Percentiles rank a stretch among this genome's conserved stretches.
Conservation (phyloP, 1,139 yeast genomes). For the Blastobotrys apis region DNA sequence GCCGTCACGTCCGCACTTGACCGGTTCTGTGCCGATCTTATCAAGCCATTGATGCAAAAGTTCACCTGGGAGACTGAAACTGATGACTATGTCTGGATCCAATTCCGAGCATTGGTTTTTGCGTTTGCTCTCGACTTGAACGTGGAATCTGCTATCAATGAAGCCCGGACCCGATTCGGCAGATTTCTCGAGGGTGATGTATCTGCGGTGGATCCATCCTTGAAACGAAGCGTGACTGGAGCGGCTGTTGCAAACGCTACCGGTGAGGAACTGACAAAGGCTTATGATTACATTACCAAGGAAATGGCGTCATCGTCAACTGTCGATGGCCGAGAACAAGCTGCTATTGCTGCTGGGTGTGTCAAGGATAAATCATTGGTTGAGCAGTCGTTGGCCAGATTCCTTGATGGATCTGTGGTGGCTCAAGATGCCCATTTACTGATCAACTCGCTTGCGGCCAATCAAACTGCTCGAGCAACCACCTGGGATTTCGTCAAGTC, state of each 20-base stretch:
- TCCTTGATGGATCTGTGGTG: constrained; percentile 47
- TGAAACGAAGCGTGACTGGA: constrained; percentile 50
- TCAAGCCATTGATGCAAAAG: constrained; percentile 42
- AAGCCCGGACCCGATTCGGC: constrained; percentile 44
- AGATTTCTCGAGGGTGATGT: constrained; percentile 38
- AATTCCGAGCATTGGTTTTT: constrained; percentile 51
- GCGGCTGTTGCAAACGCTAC: constrained; percentile 48
- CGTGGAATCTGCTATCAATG: constrained; percentile 46
- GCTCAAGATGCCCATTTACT: constrained; percentile 68
- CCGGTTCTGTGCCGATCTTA: constrained; percentile 42
- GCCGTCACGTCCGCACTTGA: constrained; percentile 38
- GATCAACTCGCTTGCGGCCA: constrained; percentile 49
- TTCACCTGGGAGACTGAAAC: constrained; percentile 37
- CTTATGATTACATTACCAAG: constrained; percentile 46
- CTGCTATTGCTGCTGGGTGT: constrained; percentile 57
- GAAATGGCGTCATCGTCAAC: constrained; percentile 56
- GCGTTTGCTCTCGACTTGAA: constrained; percentile 49
- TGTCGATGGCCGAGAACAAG: constrained; percentile 64
- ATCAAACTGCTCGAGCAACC: constrained; percentile 45
- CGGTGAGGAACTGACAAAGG: constrained; percentile 34
- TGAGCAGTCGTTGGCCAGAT: constrained; percentile 39
- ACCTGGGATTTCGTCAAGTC: constrained; percentile 56
- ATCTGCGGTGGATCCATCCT: constrained; percentile 50
- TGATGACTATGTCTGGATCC: constrained; percentile 45
- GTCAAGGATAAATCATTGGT: constrained; percentile 42